Percentiles rank a stretch among this genome's conserved stretches.
These are phyloP conservation scores for Coemansia furcata DNA, from an alignment of 192 early-diverging fungal species.

Conservation along the genomic window DNA sequence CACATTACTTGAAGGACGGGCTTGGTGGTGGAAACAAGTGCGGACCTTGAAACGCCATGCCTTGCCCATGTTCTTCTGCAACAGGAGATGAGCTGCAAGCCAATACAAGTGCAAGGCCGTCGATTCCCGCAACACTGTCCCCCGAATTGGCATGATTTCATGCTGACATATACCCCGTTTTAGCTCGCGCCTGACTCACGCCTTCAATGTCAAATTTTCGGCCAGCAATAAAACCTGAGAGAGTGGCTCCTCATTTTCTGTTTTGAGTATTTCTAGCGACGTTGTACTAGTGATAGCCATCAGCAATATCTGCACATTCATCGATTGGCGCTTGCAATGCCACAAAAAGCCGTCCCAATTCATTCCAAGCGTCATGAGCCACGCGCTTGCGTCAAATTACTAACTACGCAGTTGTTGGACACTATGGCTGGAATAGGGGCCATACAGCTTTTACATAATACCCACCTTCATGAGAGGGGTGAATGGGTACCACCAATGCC, in stretches of 20 bases:
- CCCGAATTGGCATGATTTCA: background rate
- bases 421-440: background rate
- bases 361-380: background rate
- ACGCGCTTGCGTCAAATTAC: background rate
- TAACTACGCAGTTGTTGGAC: background rate
- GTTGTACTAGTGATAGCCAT: constrained; percentile 1
- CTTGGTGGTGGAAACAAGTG: background rate
- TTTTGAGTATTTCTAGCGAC: background rate
- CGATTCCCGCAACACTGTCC: background rate
- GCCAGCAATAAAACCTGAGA: background rate
- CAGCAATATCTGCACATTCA: constrained; percentile 48
- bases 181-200: background rate
- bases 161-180: constrained; percentile 5
- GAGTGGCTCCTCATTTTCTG: background rate
- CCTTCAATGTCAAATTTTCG: background rate
- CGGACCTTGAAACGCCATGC: background rate
- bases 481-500: background rate
- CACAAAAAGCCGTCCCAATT: background rate
- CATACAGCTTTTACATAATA: background rate
- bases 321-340: constrained; percentile 31
- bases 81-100: background rate
- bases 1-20: background rate
- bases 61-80: background rate
- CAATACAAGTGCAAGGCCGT: background rate
- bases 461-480: background rate